A percentile compares a stretch with the other conserved stretches of the same genome.
Conservation (phyloP, 2,329 filamentous ascomycete genomes). For the Exophiala xenobiotica region DNA sequence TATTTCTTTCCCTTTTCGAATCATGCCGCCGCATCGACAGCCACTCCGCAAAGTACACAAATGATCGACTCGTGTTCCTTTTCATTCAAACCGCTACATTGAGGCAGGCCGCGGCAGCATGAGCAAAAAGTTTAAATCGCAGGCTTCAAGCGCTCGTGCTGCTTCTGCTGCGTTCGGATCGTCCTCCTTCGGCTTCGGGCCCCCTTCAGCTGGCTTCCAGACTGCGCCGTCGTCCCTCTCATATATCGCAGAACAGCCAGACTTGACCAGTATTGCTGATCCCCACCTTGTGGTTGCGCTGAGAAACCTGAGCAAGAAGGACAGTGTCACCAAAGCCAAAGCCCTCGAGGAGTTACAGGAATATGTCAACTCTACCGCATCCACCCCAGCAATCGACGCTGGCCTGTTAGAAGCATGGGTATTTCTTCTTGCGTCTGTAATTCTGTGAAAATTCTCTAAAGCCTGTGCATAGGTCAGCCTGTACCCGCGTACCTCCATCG, state of each 20-base stretch:
- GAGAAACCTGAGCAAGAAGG: slow-evolving; percentile 90
- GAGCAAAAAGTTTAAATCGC: slow-evolving; percentile 64
- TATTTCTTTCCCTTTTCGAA: too few species aligned
- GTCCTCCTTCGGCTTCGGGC: slow-evolving; percentile 43
- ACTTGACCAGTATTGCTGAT: slow-evolving; percentile 74
- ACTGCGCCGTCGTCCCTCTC: slow-evolving; percentile 62
- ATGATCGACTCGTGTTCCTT: too few species aligned
- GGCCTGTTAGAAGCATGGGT: slow-evolving; percentile 95
- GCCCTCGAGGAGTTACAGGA: slow-evolving; percentile 80
- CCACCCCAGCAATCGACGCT: slow-evolving; percentile 49
- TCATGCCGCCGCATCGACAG: too few species aligned
- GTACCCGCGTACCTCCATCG: slow-evolving; percentile 87
- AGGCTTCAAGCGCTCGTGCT: slow-evolving; percentile 63
- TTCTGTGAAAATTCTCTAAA: slow-evolving; percentile 8
- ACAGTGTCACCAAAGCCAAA: slow-evolving; percentile 86
- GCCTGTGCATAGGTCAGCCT: slow-evolving; percentile 64
- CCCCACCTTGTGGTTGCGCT: slow-evolving; percentile 83
- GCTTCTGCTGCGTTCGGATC: slow-evolving; percentile 47
- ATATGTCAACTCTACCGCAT: slow-evolving; percentile 50
- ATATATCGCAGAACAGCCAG: slow-evolving; percentile 81
- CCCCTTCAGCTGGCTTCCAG: slow-evolving; percentile 38
- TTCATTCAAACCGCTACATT: too few species aligned
- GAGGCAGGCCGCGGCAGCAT: slow-evolving; percentile 38
- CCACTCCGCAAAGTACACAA: too few species aligned
- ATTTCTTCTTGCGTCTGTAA: slow-evolving; percentile 37